Percentiles rank a stretch among this genome's conserved stretches.
Conservation (phyloP, 352 stramenopile genomes). For the Globisporangium irregulare region DNA sequence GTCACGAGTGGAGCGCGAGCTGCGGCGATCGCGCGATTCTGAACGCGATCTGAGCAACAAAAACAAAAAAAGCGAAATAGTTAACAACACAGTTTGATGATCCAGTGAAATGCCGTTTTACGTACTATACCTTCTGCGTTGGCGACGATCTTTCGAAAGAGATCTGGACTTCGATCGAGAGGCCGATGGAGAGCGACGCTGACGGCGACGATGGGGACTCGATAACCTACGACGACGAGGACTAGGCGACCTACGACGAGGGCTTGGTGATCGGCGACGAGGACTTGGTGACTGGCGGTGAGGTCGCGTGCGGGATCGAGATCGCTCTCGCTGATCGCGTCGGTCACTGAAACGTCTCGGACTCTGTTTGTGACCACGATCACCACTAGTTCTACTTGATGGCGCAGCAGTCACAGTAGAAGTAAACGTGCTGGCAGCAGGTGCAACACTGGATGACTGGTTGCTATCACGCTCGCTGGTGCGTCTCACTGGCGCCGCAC, state of each 20-base stretch:
- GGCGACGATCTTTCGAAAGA: conserved; percentile 6
- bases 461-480: not conserved
- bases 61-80: not conserved
- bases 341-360: conserved; percentile 5
- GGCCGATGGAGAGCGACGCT: conserved; percentile 19
- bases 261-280: conserved; percentile 12
- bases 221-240: conserved; percentile 9
- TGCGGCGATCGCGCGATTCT: conserved; percentile 5
- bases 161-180: conserved; percentile 20
- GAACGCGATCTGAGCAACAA: conserved; percentile 8
- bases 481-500: conserved; percentile 4
- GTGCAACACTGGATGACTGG: not conserved
- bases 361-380: conserved; percentile 8
- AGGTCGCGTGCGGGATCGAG: conserved; percentile 9
- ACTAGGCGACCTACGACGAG: conserved; percentile 12
- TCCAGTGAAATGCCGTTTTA: not conserved
- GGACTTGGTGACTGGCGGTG: conserved; percentile 21
- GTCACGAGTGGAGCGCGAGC: conserved; percentile 20
- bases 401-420: not conserved
- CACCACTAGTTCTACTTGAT: not conserved
- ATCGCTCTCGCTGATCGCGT: conserved; percentile 9
- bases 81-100: not conserved
- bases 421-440: not conserved
- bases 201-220: conserved; percentile 22
- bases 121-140: conserved; percentile 5